Evolutionary conservation across 495 filamentous ascomycete species (phyloP).

Genomic region (Delitschia confertaspora): DNA sequence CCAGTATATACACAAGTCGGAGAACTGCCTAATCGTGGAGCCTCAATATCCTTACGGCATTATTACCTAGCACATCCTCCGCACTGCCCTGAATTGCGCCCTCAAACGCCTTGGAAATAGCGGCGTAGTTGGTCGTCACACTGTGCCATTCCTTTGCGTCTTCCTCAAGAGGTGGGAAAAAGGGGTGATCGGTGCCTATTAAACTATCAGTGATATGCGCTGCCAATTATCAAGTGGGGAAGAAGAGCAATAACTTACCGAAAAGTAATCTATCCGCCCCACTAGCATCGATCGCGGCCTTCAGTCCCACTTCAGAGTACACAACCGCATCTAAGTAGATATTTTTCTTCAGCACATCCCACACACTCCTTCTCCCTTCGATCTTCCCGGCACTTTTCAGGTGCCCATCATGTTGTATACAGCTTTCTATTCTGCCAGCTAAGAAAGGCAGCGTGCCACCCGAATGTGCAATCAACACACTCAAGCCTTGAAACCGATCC

Average conservation of each 20-base stretch:
- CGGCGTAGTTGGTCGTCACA: slow-evolving; percentile 66
- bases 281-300: slow-evolving; percentile 58
- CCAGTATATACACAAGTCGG: too few relatives aligned
- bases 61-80: slow-evolving; percentile 32
- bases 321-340: slow-evolving; percentile 85
- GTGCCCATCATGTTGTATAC: slow-evolving; percentile 71
- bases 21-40: slow-evolving; percentile 5
- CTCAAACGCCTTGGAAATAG: slow-evolving; percentile 54
- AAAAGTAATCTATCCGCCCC: slow-evolving; percentile 66
- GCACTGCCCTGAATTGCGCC: slow-evolving; percentile 39
- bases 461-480: slow-evolving; percentile 75
- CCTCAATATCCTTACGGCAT: slow-evolving; percentile 32
- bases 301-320: slow-evolving; percentile 64
- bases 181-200: slow-evolving; percentile 85
- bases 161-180: slow-evolving; percentile 73
- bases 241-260: slow-evolving; percentile 39
- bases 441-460: slow-evolving; percentile 86
- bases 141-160: slow-evolving; percentile 67
- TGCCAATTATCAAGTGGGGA: background rate
- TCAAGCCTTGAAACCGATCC: slow-evolving; percentile 61
- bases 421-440: slow-evolving; percentile 81
- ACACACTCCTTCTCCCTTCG: slow-evolving; percentile 50
- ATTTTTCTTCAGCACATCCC: slow-evolving; percentile 79
- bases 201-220: background rate
- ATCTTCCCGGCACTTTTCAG: slow-evolving; percentile 46